phyloP scores from a whole-genome alignment of 2,329 filamentous ascomycete genomes.

The Colletotrichum sp. region DNA sequence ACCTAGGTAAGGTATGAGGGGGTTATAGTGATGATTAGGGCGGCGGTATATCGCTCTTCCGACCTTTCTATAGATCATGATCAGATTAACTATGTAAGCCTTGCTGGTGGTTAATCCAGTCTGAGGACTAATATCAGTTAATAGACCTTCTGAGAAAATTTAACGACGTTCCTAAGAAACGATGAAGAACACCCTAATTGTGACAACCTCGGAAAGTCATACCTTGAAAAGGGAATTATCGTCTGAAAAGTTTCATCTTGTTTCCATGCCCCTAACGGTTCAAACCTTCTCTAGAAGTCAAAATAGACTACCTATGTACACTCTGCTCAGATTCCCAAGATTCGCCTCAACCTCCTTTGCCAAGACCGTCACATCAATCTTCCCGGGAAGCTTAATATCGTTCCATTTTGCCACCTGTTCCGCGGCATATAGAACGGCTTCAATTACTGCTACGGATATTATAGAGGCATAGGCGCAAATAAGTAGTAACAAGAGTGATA shows the following conservation, averaged over 20 bases:
- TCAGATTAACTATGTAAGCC: background rate
- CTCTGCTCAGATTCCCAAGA: rapidly evolving
- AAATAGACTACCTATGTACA: background rate
- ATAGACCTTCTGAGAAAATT: background rate
- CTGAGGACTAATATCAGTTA: background rate
- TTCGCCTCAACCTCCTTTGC: background rate
- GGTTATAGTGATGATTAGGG: rapidly evolving
- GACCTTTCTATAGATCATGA: background rate
- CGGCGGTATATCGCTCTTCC: background rate
- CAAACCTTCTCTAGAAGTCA: background rate
- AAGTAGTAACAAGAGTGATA: too few species aligned
- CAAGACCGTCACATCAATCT: background rate
- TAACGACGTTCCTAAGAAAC: background rate
- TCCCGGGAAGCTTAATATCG: background rate
- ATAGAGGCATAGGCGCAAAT: too few species aligned
- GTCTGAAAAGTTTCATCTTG: background rate
- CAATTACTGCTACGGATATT: background rate
- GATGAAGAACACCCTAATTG: background rate
- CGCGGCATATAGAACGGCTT: background rate
- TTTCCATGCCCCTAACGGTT: background rate
- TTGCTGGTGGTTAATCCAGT: rapidly evolving
- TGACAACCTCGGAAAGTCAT: background rate
- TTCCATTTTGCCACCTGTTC: background rate
- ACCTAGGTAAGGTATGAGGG: background rate
- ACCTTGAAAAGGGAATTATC: background rate